Conservation (phyloP, 2,329 filamentous ascomycete genomes). For the Sordariomycetes sp. region DNA sequence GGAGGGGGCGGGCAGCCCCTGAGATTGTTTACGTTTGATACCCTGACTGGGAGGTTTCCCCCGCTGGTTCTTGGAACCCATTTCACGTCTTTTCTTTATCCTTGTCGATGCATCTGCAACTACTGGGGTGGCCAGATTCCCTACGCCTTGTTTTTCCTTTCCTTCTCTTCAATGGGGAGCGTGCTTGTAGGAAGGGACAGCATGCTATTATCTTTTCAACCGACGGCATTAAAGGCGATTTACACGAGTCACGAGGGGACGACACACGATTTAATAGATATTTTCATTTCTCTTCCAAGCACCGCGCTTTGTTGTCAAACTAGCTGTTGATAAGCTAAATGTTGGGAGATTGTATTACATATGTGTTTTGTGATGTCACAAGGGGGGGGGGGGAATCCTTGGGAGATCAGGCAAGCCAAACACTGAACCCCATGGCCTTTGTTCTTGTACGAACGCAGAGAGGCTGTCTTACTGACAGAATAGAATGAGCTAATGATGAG, state of each 20-base stretch:
- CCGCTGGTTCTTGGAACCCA: not conserved
- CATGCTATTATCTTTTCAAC: too few species aligned
- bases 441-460: too few species aligned
- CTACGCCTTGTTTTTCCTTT: not conserved
- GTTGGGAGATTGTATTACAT: too few species aligned
- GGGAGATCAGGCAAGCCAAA: too few species aligned
- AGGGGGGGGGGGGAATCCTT: too few species aligned
- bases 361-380: too few species aligned
- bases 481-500: too few species aligned
- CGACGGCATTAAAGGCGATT: not conserved
- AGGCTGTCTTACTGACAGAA: too few species aligned
- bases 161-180: not conserved
- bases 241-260: not conserved
- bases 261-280: not conserved
- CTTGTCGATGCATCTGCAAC: not conserved
- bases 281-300: not conserved
- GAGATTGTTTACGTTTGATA: not conserved
- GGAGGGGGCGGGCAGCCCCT: not conserved
- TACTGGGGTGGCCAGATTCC: not conserved
- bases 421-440: too few species aligned
- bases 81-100: not conserved
- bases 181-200: not conserved
- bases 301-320: too few species aligned
- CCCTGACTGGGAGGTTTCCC: not conserved
- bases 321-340: too few species aligned